Evolutionary conservation across 1,139 yeast genomes (phyloP), one percentile per base, ranked within the genome.

Genomic region (Pichia sp.): DNA sequence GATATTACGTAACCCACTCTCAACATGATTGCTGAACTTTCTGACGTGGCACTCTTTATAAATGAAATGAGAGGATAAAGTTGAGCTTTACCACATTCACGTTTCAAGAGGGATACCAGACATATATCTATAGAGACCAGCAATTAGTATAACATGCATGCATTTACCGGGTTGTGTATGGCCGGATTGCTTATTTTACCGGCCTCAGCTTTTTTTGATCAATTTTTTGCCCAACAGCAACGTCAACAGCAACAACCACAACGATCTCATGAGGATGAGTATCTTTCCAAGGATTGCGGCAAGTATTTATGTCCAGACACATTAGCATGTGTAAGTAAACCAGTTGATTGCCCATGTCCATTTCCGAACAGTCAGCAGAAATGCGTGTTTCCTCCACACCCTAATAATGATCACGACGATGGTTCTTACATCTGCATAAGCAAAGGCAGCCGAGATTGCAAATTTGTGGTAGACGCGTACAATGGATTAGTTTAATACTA

Each of bases 341-440:
- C 90, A 0, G 67, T 77, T 29, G 85, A 85, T 54, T 93, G 99
- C 68, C 97, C 98, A 1, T 93, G 99, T 69, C 90, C 90, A 8
- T 92, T 81, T 66, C 93, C 96, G 1, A 81, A 83, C 53, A 85
- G 96, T 1, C 97, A 93, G 68, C 67, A 87, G 59, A 85, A 90
- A 64, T 93, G 99, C 68, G 69, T 78, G 6, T 73, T 89, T 52
- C 96, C 97, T 0, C 47, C 50, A 23, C 30, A 19, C 34, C 26
- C 46, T 11, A 43, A 41, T 3, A 29, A 16, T 8, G 83, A 81
- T 58, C 78, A 81, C 29, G 76, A 80, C 54, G 74, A 80, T 55
- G 74, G 74, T 52, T 50, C 56, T 11, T 86, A 75, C 65, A 76
- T 90, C 13, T 93, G 99, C 69, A 85, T 93, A 51, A 84, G 95